Evolutionary conservation across 305 asterid genomes (phyloP), one percentile per base, ranked within the genome.

Genomic region (Ilex paraguariensis): DNA sequence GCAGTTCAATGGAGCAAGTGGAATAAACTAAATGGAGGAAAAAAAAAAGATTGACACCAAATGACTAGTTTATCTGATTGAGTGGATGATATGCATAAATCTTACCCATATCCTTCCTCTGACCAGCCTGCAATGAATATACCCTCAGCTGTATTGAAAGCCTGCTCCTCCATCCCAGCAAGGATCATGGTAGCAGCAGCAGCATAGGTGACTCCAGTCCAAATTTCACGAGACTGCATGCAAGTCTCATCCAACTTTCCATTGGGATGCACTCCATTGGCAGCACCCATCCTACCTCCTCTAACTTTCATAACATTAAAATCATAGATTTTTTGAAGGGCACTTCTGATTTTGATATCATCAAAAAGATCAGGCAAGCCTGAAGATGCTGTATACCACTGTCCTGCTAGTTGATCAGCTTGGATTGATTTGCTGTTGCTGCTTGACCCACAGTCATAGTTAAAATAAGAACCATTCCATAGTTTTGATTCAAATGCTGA

Each of bases 191-290:
- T 82, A 7, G 98, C 99, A 10, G 99, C 98, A 9, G 82, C 95
- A 0, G 75, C 95, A 56, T 94, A 94, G 0, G 99, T 94, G 53
- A 94, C 98, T 10, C 99, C 99, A 0, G 93, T 73, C 99, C 99
- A 94, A 39, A 91, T 82, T 66, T 94, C 99, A 4, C 99, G 87
- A 5, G 99, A 94, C 73, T 94, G 99, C 99, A 94, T 94, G 82
- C 99, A 94, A 1, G 96, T 83, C 66, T 91, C 96, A n/a, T 94
- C 99, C 30, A 94, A 90, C 78, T 82, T 90, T n/a, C 99, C 99
- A 44, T 60, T 94, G 21, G 98, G 97, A 70, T 86, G 83, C 98
- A 94, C 88, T 63, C 99, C 99, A 17, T 94, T 94, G 48, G 88
- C 98, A 1, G 99, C 99, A 14, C 99, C 99, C 77, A 91, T 91